These are phyloP conservation scores for Novymonas esmeraldas DNA, from an alignment of 208 protist genomes.

Conservation along the genomic window DNA sequence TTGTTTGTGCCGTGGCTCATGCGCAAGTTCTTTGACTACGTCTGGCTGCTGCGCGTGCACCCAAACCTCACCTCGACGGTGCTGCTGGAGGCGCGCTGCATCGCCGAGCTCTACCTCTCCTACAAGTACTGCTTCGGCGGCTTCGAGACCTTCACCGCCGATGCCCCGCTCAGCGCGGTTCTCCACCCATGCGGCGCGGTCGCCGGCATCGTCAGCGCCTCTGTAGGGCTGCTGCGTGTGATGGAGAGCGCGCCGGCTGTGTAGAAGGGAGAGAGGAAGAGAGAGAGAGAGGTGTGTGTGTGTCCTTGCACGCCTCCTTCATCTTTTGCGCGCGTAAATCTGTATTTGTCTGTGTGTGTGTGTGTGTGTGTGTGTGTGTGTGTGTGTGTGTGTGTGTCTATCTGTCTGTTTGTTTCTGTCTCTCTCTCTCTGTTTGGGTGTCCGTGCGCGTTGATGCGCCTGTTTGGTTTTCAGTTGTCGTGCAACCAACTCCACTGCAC, in stretches of 20 bases:
- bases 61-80: constrained; percentile 73
- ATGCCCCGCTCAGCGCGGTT: constrained; percentile 61
- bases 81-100: constrained; percentile 77
- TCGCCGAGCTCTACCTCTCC: constrained; percentile 76
- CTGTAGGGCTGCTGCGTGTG: constrained; percentile 70
- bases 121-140: constrained; percentile 83
- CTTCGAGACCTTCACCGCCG: constrained; percentile 58
- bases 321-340: not conserved
- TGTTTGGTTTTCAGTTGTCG: no score
- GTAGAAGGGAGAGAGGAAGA: not conserved
- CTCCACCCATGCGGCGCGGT: constrained; percentile 61
- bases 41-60: constrained; percentile 79
- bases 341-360: not conserved
- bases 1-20: constrained; percentile 78
- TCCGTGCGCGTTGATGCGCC: no score
- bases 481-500: no score
- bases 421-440: no score
- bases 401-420: no score
- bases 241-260: constrained; percentile 70
- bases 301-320: no score
- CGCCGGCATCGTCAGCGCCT: constrained; percentile 70
- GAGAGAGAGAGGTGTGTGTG: no score
- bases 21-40: constrained; percentile 77
- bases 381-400: no score
- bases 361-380: no score